Percentiles rank a stretch among this genome's conserved stretches.
These are phyloP conservation scores for Amanita jacksonii DNA, from an alignment of 768 basidiomycete genomes.

Conservation along the genomic window DNA sequence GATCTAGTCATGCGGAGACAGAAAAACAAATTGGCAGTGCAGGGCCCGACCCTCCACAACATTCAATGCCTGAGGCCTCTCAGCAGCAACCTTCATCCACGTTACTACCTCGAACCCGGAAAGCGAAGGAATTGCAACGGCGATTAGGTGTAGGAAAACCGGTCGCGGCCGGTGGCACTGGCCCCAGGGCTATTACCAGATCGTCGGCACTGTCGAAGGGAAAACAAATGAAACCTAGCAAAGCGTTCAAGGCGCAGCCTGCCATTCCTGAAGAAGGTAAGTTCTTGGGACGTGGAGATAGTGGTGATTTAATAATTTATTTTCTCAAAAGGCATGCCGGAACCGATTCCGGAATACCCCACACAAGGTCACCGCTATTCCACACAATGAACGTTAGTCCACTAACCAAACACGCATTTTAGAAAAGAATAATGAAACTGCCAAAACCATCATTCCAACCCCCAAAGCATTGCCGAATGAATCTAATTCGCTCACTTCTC, in stretches of 20 bases:
- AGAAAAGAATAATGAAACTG: not conserved
- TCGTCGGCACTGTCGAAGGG: conserved; percentile 40
- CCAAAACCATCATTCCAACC: not conserved
- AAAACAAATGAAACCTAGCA: conserved; percentile 42
- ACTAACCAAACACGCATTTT: not conserved
- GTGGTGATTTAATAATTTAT: not conserved
- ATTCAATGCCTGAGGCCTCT: conserved; percentile 6
- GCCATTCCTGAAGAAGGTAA: conserved; percentile 29
- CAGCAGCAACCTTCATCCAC: conserved; percentile 15
- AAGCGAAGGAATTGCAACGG: conserved; percentile 64
- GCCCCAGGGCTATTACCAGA: conserved; percentile 57
- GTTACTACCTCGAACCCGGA: conserved; percentile 41
- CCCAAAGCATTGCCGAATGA: not conserved
- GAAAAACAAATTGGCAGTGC: not conserved
- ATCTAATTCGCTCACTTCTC: conserved; percentile 13
- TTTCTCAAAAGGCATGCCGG: conserved; percentile 15
- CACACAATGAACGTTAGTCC: not conserved
- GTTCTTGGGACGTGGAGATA: conserved; percentile 35
- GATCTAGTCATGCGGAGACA: conserved; percentile 5
- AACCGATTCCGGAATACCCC: conserved; percentile 6
- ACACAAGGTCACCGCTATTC: not conserved
- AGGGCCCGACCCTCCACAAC: not conserved
- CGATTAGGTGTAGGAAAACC: conserved; percentile 68
- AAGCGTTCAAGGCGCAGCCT: conserved; percentile 39
- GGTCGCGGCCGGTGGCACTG: conserved; percentile 51